Evolutionary conservation across 2,329 filamentous ascomycete genomes (phyloP).

Genomic region (Colletotrichum falcatum): DNA sequence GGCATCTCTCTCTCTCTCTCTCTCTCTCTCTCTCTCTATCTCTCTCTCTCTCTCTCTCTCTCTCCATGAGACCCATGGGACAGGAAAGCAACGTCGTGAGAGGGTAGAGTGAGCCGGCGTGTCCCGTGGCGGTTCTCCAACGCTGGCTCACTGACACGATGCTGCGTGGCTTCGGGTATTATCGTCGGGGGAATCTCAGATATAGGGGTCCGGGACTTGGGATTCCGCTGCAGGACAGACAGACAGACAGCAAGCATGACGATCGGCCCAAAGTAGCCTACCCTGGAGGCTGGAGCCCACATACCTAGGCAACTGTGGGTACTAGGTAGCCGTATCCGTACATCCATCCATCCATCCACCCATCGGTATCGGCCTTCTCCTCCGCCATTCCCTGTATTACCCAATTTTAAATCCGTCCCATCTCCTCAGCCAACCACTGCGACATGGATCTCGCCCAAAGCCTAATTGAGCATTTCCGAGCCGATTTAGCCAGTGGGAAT

Average conservation of each 20-base stretch:
- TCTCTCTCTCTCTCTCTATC: too few species aligned
- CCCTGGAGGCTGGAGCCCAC: constrained; percentile 11
- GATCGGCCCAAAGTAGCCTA: constrained; percentile 39
- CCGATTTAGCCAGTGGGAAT: constrained; percentile 10
- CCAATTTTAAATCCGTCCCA: constrained; percentile 41
- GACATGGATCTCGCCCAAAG: constrained; percentile 24
- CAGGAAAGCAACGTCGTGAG: too few species aligned
- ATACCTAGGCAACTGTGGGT: too few species aligned
- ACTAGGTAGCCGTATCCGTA: too few species aligned
- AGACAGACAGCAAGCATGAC: constrained; percentile 40
- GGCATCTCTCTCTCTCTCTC: too few species aligned
- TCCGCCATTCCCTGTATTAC: neutral
- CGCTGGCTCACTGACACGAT: neutral
- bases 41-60: too few species aligned
- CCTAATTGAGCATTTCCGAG: constrained; percentile 25
- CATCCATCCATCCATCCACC: neutral
- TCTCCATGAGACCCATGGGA: too few species aligned
- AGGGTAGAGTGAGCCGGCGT: too few species aligned
- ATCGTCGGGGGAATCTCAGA: constrained; percentile 38
- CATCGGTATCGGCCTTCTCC: constrained; percentile 35
- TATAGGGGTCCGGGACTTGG: constrained; percentile 39
- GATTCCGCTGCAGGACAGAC: constrained; percentile 41
- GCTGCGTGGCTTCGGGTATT: constrained; percentile 9
- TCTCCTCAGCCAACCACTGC: constrained; percentile 36
- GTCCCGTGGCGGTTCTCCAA: neutral